Conservation (phyloP, 768 basidiomycete genomes). For the Asterophora lycoperdoides region DNA sequence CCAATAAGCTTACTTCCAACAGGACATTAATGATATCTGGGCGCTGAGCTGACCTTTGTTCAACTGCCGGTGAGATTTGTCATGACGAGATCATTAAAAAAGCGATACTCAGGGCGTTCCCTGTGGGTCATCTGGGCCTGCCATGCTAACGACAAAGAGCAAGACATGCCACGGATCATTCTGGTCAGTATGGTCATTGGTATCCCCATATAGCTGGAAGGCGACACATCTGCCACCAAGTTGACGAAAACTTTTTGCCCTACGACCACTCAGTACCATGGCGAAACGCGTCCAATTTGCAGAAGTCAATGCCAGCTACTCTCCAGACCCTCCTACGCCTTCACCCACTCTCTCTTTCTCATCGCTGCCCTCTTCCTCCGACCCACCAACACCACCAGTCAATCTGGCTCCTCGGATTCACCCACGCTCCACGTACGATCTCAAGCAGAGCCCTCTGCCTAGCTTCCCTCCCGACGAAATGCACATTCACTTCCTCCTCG, state of each 20-base stretch:
- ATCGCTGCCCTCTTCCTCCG: constrained; percentile 34
- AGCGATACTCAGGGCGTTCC: not conserved
- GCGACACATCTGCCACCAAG: constrained; percentile 4
- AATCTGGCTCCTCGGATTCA: constrained; percentile 29
- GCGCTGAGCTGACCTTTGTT: too few relatives aligned
- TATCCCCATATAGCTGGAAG: constrained; percentile 13
- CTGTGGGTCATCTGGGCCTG: not conserved
- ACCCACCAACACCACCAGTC: constrained; percentile 31
- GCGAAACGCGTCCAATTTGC: constrained; percentile 42
- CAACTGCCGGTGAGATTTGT: too few relatives aligned
- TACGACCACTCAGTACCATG: constrained; percentile 19
- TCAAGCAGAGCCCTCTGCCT: constrained; percentile 19
- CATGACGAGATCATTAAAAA: too few relatives aligned
- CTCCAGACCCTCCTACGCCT: constrained; percentile 29
- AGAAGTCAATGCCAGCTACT: constrained; percentile 32
- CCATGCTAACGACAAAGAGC: not conserved
- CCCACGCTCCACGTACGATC: constrained; percentile 21
- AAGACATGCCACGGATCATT: not conserved
- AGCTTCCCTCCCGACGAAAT: constrained; percentile 25
- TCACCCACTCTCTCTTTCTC: constrained; percentile 35
- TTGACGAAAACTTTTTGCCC: constrained; percentile 10
- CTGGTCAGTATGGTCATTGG: not conserved
- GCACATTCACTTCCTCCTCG: constrained; percentile 41
- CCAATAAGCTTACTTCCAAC: too few relatives aligned
- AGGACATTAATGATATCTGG: too few relatives aligned